phyloP scores from a whole-genome alignment of 768 basidiomycete genomes.

The Serendipita vermifera region DNA sequence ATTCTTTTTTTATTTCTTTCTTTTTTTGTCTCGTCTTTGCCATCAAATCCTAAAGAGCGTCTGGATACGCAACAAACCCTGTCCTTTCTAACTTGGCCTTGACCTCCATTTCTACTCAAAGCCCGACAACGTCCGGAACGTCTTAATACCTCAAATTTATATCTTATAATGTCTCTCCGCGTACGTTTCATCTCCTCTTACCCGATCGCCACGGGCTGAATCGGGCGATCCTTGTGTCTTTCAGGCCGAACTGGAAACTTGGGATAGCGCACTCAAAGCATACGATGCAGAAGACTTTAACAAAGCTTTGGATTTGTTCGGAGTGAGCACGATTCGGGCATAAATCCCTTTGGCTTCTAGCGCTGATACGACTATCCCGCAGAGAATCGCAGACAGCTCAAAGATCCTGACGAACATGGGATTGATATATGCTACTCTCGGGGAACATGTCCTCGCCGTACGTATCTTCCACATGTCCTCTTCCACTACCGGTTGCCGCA shows the following conservation, averaged over 20 bases:
- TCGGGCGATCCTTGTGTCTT: neutral
- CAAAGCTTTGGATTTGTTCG: slow-evolving; percentile 60
- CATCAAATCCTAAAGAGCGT: neutral
- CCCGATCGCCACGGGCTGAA: neutral
- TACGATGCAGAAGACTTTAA: slow-evolving; percentile 80
- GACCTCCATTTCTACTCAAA: too few relatives aligned
- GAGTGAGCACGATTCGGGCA: slow-evolving; percentile 34
- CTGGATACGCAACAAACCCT: neutral
- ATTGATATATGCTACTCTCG: slow-evolving; percentile 82
- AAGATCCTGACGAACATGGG: slow-evolving; percentile 91
- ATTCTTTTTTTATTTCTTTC: neutral
- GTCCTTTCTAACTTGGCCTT: too few relatives aligned
- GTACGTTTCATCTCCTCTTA: neutral
- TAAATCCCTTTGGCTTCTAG: too few relatives aligned
- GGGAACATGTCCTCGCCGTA: slow-evolving; percentile 70
- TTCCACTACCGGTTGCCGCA: neutral
- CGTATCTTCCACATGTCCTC: slow-evolving; percentile 1
- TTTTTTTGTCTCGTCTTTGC: neutral
- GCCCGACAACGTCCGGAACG: slow-evolving; percentile 7
- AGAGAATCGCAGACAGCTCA: slow-evolving; percentile 73
- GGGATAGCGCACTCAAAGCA: slow-evolving; percentile 76
- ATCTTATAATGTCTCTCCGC: neutral
- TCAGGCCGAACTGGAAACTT: slow-evolving; percentile 56
- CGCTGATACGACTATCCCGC: neutral
- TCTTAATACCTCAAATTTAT: neutral